A percentile compares a stretch with the other conserved stretches of the same genome.
Evolutionary conservation across 805 yeast species (phyloP).

Genomic region (Limtongia smithiae): DNA sequence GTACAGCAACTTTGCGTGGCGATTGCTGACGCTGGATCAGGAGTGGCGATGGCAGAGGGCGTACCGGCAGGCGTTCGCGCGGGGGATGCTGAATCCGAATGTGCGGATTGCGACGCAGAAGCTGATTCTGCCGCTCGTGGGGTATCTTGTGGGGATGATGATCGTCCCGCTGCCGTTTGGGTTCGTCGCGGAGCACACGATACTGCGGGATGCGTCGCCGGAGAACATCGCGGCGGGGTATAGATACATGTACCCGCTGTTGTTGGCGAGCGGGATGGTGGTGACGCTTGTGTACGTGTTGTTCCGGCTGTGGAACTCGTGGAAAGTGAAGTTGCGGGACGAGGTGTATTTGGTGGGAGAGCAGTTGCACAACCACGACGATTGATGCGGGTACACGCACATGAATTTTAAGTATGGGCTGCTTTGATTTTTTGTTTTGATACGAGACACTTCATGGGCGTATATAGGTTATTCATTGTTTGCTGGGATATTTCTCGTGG

Average conservation of each 20-base stretch:
- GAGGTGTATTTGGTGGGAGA: conserved; percentile 37
- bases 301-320: conserved; percentile 8
- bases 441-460: too few species aligned
- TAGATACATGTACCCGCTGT: conserved; percentile 19
- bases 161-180: conserved; percentile 14
- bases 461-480: too few species aligned
- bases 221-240: conserved; percentile 7
- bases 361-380: conserved; percentile 36
- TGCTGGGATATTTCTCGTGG: too few species aligned
- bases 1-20: conserved; percentile 3
- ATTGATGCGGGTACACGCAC: neutral
- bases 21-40: conserved; percentile 11
- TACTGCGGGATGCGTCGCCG: conserved; percentile 4
- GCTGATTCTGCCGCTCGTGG: conserved; percentile 12
- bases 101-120: conserved; percentile 3
- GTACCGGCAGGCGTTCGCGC: conserved; percentile 19
- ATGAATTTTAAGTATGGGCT: neutral
- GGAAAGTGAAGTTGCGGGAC: conserved; percentile 35
- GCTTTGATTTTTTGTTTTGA: too few species aligned
- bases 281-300: conserved; percentile 1
- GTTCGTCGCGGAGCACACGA: conserved; percentile 10
- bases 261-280: conserved; percentile 4
- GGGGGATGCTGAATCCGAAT: conserved; percentile 13
- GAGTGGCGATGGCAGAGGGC: conserved; percentile 14
- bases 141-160: conserved; percentile 4